Conservation (phyloP, 176 grass and related monocot species). For the Rhynchospora tenuis region DNA sequence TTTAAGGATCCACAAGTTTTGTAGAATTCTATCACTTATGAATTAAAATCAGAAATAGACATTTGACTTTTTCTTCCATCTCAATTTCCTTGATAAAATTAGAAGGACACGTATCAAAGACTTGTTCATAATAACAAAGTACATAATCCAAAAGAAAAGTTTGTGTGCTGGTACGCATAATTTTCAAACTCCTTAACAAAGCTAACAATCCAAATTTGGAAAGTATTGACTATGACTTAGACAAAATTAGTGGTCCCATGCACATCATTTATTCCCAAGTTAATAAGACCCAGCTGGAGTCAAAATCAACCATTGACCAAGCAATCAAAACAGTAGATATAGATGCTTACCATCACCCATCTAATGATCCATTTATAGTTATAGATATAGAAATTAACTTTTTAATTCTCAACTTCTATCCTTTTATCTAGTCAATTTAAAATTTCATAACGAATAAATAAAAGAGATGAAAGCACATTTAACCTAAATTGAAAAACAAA, state of each 20-base stretch:
- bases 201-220: background rate
- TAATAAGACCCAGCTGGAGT: background rate
- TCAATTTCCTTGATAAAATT: conserved; percentile 2
- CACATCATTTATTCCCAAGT: background rate
- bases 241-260: background rate
- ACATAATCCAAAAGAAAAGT: background rate
- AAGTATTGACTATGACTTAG: background rate
- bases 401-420: conserved; percentile 4
- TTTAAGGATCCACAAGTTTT: background rate
- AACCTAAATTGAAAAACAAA: background rate
- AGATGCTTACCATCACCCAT: background rate
- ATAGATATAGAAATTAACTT: background rate
- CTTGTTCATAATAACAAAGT: background rate
- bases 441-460: background rate
- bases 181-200: background rate
- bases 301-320: conserved; percentile 17
- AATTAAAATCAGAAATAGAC: background rate
- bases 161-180: background rate
- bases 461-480: background rate
- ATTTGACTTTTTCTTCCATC: background rate
- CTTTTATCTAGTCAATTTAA: background rate
- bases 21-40: background rate
- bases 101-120: background rate
- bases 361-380: background rate
- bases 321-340: conserved; percentile 1